A percentile compares a stretch with the other conserved stretches of the same genome.
These are phyloP conservation scores for Diaporthe nobilis DNA, from an alignment of 2,329 filamentous ascomycete species.

Conservation along the genomic window DNA sequence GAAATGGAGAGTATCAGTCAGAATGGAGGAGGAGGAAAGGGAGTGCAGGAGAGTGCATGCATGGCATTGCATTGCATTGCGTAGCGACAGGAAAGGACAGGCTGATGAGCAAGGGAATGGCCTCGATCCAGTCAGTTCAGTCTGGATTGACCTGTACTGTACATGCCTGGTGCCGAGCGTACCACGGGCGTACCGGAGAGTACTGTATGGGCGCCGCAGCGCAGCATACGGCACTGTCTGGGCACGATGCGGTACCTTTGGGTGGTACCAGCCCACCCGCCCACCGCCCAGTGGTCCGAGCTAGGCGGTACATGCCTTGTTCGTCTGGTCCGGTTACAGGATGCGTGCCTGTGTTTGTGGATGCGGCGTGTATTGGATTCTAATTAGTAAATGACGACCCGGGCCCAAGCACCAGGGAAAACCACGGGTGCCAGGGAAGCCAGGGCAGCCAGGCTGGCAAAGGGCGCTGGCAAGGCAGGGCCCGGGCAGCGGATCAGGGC, in stretches of 20 bases:
- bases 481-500: background rate
- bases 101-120: conserved; percentile 33
- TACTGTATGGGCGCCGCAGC: conserved; percentile 5
- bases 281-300: conserved; percentile 24
- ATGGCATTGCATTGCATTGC: conserved; percentile 39
- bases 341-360: conserved; percentile 35
- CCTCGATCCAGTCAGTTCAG: conserved; percentile 35
- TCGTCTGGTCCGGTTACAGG: conserved; percentile 36
- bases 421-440: conserved; percentile 19
- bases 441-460: conserved; percentile 13
- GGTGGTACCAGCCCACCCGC: conserved; percentile 6
- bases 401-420: conserved; percentile 30
- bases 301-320: conserved; percentile 33
- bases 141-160: conserved; percentile 23
- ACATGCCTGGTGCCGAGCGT: conserved; percentile 27
- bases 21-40: conserved; percentile 40
- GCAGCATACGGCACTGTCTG: conserved; percentile 19
- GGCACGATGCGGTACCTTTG: conserved; percentile 11
- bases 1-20: conserved; percentile 41
- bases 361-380: conserved; percentile 31
- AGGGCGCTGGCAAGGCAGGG: conserved; percentile 22
- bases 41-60: conserved; percentile 39
- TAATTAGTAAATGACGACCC: conserved; percentile 34
- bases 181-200: conserved; percentile 16
- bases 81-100: conserved; percentile 40